Evolutionary conservation across 306 rosid species (phyloP).

Genomic region (Canavalia gladiata): DNA sequence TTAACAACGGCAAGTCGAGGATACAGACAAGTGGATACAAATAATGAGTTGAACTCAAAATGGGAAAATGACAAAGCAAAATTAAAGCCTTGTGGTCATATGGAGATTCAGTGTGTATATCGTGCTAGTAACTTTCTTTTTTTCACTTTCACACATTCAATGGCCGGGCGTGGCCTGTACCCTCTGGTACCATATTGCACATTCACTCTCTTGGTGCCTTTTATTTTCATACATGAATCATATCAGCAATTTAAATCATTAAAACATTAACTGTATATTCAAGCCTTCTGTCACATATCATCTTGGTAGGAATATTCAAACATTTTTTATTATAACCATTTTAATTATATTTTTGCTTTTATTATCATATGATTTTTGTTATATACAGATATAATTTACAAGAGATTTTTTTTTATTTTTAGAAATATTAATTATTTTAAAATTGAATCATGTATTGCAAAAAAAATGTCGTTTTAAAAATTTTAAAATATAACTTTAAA

Average conservation of each 20-base stretch:
- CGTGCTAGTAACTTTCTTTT: conserved; percentile 13
- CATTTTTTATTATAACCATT: background rate
- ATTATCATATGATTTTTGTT: too few relatives aligned
- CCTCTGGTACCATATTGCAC: background rate
- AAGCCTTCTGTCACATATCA: background rate
- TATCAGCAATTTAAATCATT: background rate
- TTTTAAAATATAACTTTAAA: too few relatives aligned
- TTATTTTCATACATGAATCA: conserved; percentile 23
- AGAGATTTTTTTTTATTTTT: too few relatives aligned
- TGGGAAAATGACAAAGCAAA: background rate
- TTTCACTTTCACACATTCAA: background rate
- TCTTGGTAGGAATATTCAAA: background rate
- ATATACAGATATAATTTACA: too few relatives aligned
- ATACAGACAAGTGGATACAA: background rate
- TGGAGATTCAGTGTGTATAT: background rate
- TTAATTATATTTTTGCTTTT: background rate
- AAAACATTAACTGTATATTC: background rate
- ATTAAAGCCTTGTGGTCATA: background rate
- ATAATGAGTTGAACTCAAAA: background rate
- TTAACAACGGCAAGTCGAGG: background rate
- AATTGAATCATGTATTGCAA: too few relatives aligned
- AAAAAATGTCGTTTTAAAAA: too few relatives aligned
- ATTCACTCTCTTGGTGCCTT: background rate
- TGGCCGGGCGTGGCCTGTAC: background rate
- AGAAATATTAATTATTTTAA: too few relatives aligned